Evolutionary conservation across 306 rosid species (phyloP), one percentile per base, ranked within the genome.

Genomic region (Prunus fruticosa): DNA sequence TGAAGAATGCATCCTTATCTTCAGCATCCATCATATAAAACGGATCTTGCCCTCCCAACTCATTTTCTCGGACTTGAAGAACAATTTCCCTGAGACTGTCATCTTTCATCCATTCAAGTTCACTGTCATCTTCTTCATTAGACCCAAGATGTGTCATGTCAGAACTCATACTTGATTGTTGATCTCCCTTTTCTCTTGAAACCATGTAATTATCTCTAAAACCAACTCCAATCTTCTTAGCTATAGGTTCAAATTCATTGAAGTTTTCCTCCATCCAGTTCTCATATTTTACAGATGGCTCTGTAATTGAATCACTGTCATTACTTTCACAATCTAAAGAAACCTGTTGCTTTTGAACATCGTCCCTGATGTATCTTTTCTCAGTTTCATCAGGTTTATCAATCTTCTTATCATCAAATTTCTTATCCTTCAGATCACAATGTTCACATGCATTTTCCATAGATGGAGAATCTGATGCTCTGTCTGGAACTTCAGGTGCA

Each of bases 41-140:
- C 19, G 95, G 97, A 18, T 92, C 97, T 58, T 77, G 81, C 72
- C 96, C 97, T 20, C 82, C 84, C 66, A 95, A 60, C 51, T 95
- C 97, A 82, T 90, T 95, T 61, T 95, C 98, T 11, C 89, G 91
- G 75, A 95, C 97, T 80, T 82, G 84, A 75, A 95, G 86, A 75
- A 95, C 98, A 85, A 95, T 90, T 74, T 95, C 96, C 60, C 87
- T 86, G 65, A 95, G 98, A 83, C 69, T 78, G 32, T 92, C 91
- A 75, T 95, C 88, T 73, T 87, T 82, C 96, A 90, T 92, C 97
- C 98, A 90, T 80, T 92, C 98, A 75, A 89, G 75, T 79, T 95
- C 98, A 70, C 88, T 85, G 14, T 76, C 88, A 84, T 87, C 89
- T 68, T 82, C 90, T 46, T 32, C 89, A 20, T 65, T 73, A 85